Percentiles rank a stretch among this genome's conserved stretches.
These are phyloP conservation scores for Voacanga thouarsii DNA, from an alignment of 257 asterid species.

Conservation along the genomic window DNA sequence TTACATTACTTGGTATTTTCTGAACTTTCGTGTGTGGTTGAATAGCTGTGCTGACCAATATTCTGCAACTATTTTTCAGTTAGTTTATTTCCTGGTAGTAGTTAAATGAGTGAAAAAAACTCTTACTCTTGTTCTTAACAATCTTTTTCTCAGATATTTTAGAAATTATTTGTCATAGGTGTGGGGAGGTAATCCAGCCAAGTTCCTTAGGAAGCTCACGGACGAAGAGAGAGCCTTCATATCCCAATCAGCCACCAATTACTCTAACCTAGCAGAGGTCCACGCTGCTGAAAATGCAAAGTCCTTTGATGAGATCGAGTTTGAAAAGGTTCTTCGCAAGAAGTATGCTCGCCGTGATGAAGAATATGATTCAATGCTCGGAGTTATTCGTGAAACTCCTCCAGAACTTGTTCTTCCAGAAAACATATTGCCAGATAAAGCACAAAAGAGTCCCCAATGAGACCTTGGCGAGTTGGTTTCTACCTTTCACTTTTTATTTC, in stretches of 20 bases:
- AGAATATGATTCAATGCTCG: slow-evolving; percentile 79
- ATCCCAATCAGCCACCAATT: slow-evolving; percentile 63
- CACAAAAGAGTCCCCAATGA: slow-evolving; percentile 52
- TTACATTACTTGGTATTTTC: no score
- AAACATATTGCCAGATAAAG: slow-evolving; percentile 59
- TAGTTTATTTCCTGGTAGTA: neutral
- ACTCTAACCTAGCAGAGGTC: slow-evolving; percentile 73
- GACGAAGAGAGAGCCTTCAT: slow-evolving; percentile 76
- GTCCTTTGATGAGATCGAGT: slow-evolving; percentile 69
- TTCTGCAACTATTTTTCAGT: neutral
- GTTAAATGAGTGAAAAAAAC: neutral
- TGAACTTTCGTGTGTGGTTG: no score
- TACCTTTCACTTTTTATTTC: slow-evolving; percentile 13
- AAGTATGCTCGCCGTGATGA: slow-evolving; percentile 67
- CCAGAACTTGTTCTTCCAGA: slow-evolving; percentile 79
- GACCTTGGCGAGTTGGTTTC: slow-evolving; percentile 9
- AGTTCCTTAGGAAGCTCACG: slow-evolving; percentile 75
- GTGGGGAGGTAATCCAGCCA: slow-evolving; percentile 94
- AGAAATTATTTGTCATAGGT: slow-evolving; percentile 38
- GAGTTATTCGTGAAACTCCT: slow-evolving; percentile 76
- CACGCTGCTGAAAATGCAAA: slow-evolving; percentile 84
- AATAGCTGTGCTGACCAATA: neutral
- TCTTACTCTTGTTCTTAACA: neutral
- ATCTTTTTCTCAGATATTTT: neutral
- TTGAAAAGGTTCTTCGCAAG: slow-evolving; percentile 74